phyloP scores from a whole-genome alignment of 108 stramenopile genomes.

The Epithemia pelagica region DNA sequence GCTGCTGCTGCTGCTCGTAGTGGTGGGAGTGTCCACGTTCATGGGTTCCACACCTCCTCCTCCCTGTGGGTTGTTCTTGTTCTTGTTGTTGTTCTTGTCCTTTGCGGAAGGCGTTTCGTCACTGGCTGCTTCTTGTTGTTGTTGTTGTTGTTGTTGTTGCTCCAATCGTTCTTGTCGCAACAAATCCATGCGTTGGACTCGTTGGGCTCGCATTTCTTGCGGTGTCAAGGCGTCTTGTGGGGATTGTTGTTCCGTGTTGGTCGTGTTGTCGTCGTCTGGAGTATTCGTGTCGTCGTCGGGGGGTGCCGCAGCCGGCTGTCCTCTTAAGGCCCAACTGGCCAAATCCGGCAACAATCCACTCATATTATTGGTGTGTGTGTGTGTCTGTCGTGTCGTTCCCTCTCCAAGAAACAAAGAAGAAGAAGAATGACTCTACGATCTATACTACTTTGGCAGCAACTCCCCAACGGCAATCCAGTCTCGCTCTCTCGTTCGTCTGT shows the following conservation, averaged over 20 bases:
- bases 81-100: conserved; percentile 9
- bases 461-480: no score
- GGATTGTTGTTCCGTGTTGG: conserved; percentile 8
- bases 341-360: conserved; percentile 68
- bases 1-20: conserved; percentile 1
- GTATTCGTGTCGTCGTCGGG: conserved; percentile 11
- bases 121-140: neutral
- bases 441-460: no score
- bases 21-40: conserved; percentile 25
- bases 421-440: no score
- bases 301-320: conserved; percentile 31
- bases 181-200: conserved; percentile 59
- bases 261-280: conserved; percentile 4
- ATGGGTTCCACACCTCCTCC: conserved; percentile 22
- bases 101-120: conserved; percentile 1
- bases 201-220: conserved; percentile 73
- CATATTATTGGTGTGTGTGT: conserved; percentile 22
- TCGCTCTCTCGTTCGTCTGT: no score
- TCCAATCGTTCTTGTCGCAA: conserved; percentile 4
- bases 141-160: conserved; percentile 8
- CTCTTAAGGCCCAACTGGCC: conserved; percentile 73
- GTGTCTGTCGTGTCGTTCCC: no score
- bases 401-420: no score
- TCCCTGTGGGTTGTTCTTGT: neutral
- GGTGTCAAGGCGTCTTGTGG: conserved; percentile 25